Conservation (phyloP, 2,329 filamentous ascomycete species). For the Neurospora crassa region DNA sequence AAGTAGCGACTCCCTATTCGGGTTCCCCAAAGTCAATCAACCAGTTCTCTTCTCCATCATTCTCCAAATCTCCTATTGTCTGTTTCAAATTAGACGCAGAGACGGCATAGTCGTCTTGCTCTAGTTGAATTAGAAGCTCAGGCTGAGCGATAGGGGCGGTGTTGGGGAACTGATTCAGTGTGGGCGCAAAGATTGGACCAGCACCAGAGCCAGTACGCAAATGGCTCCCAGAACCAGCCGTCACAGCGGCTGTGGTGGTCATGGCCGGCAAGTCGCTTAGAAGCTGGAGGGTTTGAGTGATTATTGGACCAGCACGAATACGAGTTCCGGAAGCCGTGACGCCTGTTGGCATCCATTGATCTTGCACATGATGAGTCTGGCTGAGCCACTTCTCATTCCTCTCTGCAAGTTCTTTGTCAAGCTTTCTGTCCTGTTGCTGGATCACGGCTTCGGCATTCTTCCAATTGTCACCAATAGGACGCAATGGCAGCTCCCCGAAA, state of each 20-base stretch:
- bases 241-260: neutral
- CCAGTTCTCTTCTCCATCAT: neutral
- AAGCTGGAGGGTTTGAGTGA: neutral
- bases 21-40: slow-evolving; percentile 2
- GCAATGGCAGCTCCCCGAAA: neutral
- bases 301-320: neutral
- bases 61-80: neutral
- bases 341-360: neutral
- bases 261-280: neutral
- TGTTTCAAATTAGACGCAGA: neutral
- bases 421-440: neutral
- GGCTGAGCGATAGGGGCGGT: neutral
- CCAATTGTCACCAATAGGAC: neutral
- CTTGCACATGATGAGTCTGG: neutral
- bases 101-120: neutral
- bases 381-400: neutral
- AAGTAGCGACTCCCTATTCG: neutral
- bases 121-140: neutral
- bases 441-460: neutral
- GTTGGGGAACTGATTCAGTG: neutral
- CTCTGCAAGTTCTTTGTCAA: neutral
- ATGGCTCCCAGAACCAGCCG: neutral
- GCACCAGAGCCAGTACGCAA: neutral
- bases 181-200: neutral
- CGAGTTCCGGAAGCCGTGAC: neutral